phyloP scores from a whole-genome alignment of 441 rosid genomes.

The Francoa sonchifolia region DNA sequence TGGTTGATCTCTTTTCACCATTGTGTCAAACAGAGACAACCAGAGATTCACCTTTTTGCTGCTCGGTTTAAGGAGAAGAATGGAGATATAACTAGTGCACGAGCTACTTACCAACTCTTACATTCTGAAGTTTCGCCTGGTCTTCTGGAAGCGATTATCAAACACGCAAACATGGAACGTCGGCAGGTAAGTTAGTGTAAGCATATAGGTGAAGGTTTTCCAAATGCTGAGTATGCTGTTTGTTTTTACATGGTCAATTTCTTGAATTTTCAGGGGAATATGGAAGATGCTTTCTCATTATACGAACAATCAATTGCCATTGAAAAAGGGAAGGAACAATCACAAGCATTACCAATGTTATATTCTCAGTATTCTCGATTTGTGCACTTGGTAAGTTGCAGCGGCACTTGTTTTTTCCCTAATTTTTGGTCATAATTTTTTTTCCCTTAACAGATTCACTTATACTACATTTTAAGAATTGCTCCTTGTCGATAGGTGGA shows the following conservation, averaged over 20 bases:
- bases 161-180: slow-evolving; percentile 90
- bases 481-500: too few relatives aligned
- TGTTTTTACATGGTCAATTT: slow-evolving; percentile 8
- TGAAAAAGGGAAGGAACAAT: slow-evolving; percentile 91
- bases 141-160: slow-evolving; percentile 82
- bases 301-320: slow-evolving; percentile 90
- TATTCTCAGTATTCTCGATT: slow-evolving; percentile 87
- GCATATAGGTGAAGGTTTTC: slow-evolving; percentile 6
- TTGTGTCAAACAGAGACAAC: slow-evolving; percentile 53
- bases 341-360: slow-evolving; percentile 61
- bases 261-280: slow-evolving; percentile 53
- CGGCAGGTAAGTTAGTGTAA: slow-evolving; percentile 45
- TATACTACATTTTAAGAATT: too few relatives aligned
- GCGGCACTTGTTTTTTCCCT: too few relatives aligned
- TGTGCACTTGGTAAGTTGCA: slow-evolving; percentile 48
- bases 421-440: too few relatives aligned
- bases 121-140: slow-evolving; percentile 87
- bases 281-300: slow-evolving; percentile 56
- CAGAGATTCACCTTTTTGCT: slow-evolving; percentile 85
- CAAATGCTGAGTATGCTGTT: slow-evolving; percentile 2
- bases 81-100: slow-evolving; percentile 70
- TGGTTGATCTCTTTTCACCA: slow-evolving; percentile 8
- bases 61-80: slow-evolving; percentile 84
- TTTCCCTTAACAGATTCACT: too few relatives aligned
- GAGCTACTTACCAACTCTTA: slow-evolving; percentile 73